A percentile compares a stretch with the other conserved stretches of the same genome.
Evolutionary conservation across 441 rosid genomes (phyloP).

Genomic region (Euphorbia schlechtendalii): DNA sequence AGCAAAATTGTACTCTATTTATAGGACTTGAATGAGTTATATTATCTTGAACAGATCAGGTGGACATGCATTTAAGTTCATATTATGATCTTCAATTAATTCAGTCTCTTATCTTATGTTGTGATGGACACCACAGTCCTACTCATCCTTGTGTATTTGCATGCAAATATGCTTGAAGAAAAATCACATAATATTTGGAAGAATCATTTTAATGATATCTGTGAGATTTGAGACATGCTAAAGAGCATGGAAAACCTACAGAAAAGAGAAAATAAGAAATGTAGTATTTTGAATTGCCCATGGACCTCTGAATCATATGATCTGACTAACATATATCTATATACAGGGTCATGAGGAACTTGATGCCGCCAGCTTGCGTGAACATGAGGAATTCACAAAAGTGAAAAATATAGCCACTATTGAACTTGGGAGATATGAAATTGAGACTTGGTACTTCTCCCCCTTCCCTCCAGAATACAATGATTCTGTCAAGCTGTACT

Average conservation of each 20-base stretch:
- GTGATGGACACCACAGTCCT: not conserved
- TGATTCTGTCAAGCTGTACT: constrained; percentile 89
- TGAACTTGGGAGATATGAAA: constrained; percentile 98
- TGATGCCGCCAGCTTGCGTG: constrained; percentile 99
- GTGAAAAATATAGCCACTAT: constrained; percentile 97
- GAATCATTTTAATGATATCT: not conserved
- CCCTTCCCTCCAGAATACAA: constrained; percentile 98
- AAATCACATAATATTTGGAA: not conserved
- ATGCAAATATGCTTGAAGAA: not conserved
- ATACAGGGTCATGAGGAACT: constrained; percentile 95
- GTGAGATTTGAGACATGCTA: not conserved
- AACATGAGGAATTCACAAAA: constrained; percentile 98
- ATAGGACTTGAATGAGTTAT: not conserved
- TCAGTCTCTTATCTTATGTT: not conserved
- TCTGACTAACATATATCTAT: constrained; percentile 8
- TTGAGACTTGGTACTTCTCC: constrained; percentile 99
- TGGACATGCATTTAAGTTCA: not conserved
- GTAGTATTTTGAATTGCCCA: not conserved
- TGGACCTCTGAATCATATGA: not conserved
- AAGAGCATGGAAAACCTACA: not conserved
- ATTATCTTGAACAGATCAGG: not conserved
- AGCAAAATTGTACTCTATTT: not conserved
- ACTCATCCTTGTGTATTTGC: not conserved
- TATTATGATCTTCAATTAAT: not conserved
- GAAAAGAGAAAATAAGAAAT: not conserved